Evolutionary conservation across 805 yeast genomes (phyloP), one percentile per base, ranked within the genome.

Genomic region (Cyberlindnera veronae): DNA sequence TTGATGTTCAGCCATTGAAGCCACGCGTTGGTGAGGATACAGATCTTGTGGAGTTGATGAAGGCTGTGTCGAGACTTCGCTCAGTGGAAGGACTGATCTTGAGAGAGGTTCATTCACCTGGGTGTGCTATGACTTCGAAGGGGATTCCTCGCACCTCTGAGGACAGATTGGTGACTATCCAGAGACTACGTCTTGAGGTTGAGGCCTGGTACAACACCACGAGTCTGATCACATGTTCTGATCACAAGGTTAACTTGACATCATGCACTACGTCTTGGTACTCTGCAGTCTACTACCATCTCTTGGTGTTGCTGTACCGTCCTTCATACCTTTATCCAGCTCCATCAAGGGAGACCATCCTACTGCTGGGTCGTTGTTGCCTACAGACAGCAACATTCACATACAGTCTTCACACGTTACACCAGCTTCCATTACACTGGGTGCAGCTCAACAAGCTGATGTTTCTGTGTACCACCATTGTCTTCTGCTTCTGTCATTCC

Each of bases 321-420:
- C 79, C 79, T 5, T 72, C 77, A 4, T 67, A 68, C 29, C 54
- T 75, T 32, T 63, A 67, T 9, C 77, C 79, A 4, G 58, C 59
- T 9, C 76, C 78, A 3, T 56, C 70, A 0, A 48, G 59, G 12
- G 66, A 63, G 17, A 61, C 65, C 6, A 41, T 75, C 26, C 62
- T 68, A n/a, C 58, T 62, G 11, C 46, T 75, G 34, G 74, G 77
- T 0, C 69, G 68, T 30, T 66, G 67, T 13, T 71, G 76, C 39
- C 50, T 72, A 12, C 69, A 71, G 34, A 68, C 71, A 11, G 52
- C 73, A 32, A 67, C 75, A 15, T 69, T 66, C 49, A 69, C 74
- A 1, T 72, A 72, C 55, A 66, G 63, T 30, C 46, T 74, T 4
- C 74, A 69, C 55, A 64, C 67, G 29, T 61, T 69, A 9, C 69